These are phyloP conservation scores for Pichia heedii DNA, from an alignment of 805 yeast species.

Conservation along the genomic window DNA sequence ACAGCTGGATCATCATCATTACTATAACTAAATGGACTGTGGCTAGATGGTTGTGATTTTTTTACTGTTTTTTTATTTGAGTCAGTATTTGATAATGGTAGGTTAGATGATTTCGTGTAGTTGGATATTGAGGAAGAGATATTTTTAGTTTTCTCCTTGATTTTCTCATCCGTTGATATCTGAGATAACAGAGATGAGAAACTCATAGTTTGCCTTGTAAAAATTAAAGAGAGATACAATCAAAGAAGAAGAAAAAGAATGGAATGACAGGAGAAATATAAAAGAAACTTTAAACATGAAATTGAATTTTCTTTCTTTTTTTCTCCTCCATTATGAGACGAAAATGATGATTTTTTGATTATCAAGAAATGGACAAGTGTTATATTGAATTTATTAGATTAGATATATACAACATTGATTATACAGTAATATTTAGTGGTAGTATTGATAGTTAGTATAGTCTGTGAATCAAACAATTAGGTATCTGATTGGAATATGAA, in stretches of 20 bases:
- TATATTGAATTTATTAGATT: too few relatives aligned
- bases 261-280: too few relatives aligned
- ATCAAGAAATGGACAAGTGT: too few relatives aligned
- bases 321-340: too few relatives aligned
- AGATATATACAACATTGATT: not conserved
- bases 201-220: too few relatives aligned
- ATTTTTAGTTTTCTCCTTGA: not conserved
- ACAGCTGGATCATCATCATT: conserved; percentile 59
- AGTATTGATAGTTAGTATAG: not conserved
- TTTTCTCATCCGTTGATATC: conserved; percentile 20
- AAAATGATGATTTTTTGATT: too few relatives aligned
- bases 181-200: conserved; percentile 22
- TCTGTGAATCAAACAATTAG: conserved; percentile 59
- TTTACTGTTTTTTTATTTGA: not conserved
- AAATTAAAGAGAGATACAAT: too few relatives aligned
- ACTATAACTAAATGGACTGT: not conserved
- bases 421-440: not conserved
- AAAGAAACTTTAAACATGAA: too few relatives aligned
- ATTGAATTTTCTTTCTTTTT: too few relatives aligned
- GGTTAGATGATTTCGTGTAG: not conserved
- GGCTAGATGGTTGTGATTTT: not conserved
- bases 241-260: not conserved
- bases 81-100: not conserved
- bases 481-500: conserved; percentile 94
- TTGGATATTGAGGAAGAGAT: not conserved